Evolutionary conservation across 495 filamentous ascomycete species (phyloP).

Genomic region (Hypoxylon perforatum): DNA sequence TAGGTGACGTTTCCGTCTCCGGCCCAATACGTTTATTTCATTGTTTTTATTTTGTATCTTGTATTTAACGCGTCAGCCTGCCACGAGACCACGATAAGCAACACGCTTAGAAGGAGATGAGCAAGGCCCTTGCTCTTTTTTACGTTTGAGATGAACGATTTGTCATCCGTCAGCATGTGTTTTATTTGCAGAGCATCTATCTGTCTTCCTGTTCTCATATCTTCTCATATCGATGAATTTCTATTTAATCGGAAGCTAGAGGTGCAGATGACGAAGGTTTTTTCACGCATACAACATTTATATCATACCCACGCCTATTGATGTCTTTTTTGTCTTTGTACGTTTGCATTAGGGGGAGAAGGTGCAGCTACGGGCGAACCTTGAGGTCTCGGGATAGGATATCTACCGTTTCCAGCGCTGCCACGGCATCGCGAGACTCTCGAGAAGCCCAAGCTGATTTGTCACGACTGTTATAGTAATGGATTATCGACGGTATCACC

Average conservation of each 20-base stretch:
- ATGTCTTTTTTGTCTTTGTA: conserved; percentile 15
- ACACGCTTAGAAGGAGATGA: conserved; percentile 35
- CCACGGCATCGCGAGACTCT: conserved; percentile 16
- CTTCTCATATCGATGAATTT: conserved; percentile 10
- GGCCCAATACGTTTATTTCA: conserved; percentile 25
- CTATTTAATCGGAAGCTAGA: conserved; percentile 23
- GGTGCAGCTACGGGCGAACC: conserved; percentile 17
- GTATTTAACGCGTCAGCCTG: conserved; percentile 31
- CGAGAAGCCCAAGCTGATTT: conserved; percentile 1
- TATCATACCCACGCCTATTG: conserved; percentile 38
- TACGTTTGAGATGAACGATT: conserved; percentile 27
- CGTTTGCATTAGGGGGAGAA: conserved; percentile 12
- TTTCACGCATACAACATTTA: conserved; percentile 27
- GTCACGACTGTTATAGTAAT: conserved; percentile 7
- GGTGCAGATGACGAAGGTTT: conserved; percentile 22
- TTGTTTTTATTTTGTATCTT: conserved; percentile 10
- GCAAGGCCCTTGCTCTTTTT: conserved; percentile 29
- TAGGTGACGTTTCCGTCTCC: conserved; percentile 49
- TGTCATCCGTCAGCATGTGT: conserved; percentile 32
- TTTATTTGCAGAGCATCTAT: conserved; percentile 23
- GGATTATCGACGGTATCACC: conserved; percentile 20
- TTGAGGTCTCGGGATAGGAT: conserved; percentile 24
- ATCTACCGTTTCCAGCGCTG: conserved; percentile 17
- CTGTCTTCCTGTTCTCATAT: conserved; percentile 22
- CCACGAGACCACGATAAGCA: conserved; percentile 42